Conservation (phyloP, 2,329 filamentous ascomycete species). For the Xylogone sp. region DNA sequence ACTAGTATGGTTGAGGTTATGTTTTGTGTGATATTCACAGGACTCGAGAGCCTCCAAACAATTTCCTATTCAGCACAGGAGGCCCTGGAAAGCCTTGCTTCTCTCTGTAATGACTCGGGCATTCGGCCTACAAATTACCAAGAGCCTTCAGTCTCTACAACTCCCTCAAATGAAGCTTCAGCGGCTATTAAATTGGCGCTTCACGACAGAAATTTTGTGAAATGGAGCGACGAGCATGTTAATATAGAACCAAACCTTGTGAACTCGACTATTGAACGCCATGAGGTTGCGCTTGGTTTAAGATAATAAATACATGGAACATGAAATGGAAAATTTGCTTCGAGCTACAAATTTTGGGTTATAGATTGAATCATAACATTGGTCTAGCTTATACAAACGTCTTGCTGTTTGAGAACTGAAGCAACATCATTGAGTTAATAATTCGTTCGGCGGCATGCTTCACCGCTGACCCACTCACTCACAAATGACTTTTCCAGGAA, state of each 20-base stretch:
- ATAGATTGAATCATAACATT: too few species aligned
- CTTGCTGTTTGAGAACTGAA: too few species aligned
- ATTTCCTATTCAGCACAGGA: conserved; percentile 1
- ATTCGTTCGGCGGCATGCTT: too few species aligned
- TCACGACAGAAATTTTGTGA: neutral
- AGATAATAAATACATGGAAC: neutral
- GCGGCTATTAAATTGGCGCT: neutral
- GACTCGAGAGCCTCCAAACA: neutral
- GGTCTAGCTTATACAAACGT: too few species aligned
- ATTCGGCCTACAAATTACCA: neutral
- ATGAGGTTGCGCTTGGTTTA: neutral
- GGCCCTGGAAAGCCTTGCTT: neutral
- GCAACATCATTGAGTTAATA: too few species aligned
- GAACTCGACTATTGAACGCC: neutral
- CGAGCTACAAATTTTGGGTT: too few species aligned
- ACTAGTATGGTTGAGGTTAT: neutral
- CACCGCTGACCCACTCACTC: too few species aligned
- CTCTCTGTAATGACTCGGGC: neutral
- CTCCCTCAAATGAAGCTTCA: neutral
- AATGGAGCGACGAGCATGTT: neutral
- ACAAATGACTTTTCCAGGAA: too few species aligned
- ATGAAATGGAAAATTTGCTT: neutral
- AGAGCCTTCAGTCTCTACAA: neutral
- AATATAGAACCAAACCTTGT: neutral
- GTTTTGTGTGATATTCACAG: neutral